Conservation (phyloP, 129 eudicot genomes). For the Dittrichia graveolens region DNA sequence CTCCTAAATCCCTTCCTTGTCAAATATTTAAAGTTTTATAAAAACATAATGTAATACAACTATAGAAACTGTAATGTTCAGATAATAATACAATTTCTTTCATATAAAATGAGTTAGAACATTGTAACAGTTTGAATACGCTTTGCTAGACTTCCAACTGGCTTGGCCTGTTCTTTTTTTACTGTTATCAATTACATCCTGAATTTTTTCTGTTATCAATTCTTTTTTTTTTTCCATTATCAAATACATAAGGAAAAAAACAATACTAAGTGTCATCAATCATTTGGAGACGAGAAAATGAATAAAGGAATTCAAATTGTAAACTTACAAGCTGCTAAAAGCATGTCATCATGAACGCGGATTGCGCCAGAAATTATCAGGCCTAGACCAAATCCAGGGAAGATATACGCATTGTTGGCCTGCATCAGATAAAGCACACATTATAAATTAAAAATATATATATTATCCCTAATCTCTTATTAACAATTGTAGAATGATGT, state of each 20-base stretch:
- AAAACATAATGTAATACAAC: background rate
- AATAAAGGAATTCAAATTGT: background rate
- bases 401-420: conserved; percentile 98
- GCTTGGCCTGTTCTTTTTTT: background rate
- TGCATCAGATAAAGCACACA: conserved; percentile 24
- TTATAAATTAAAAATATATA: conserved; percentile 15
- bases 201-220: too few relatives aligned
- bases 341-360: conserved; percentile 98
- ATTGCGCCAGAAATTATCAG: conserved; percentile 94
- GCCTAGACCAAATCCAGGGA: conserved; percentile 97
- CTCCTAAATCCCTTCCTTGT: background rate
- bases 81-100: background rate
- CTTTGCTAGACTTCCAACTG: background rate
- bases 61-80: background rate
- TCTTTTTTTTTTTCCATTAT: too few relatives aligned
- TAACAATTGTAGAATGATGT: background rate
- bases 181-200: background rate
- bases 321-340: conserved; percentile 92
- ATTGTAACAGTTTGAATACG: background rate
- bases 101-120: background rate
- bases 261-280: too few relatives aligned
- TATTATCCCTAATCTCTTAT: background rate
- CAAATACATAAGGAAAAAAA: too few relatives aligned
- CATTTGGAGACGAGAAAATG: background rate
- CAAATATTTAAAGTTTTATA: background rate